Base-by-base conservation (phyloP, 768 basidiomycete species). In the Mycena alexandri region DNA sequence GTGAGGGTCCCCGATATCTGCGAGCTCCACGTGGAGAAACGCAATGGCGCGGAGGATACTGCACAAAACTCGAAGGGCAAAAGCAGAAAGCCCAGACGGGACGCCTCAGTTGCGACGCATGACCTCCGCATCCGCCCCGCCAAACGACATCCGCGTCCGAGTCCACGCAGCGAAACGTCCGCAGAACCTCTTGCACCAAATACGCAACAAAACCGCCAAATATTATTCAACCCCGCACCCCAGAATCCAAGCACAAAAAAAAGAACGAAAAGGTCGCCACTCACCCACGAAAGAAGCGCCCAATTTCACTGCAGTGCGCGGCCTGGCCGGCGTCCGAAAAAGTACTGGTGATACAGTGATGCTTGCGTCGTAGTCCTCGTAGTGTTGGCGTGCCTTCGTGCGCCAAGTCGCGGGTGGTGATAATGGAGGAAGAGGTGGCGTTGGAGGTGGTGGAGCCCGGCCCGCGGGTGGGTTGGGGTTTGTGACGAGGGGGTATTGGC, bases 151-250 rank as follows among this genome's bases (percentile, higher is more conserved):
- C 38, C 53, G 6, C 22, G n/a, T n/a, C n/a, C n/a, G n/a, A n/a
- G n/a, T n/a, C 34, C 38, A 42, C 54, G 22, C 22, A 55, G 41
- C 16, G 38, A 55, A 55, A 42, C 41, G 14, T 38, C 52, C 19
- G 55, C 55, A 43, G 41, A 43, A 56, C 55, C 55, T 44, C 55
- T 50, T 16, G 56, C 56, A 47, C 44, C 33, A 47, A 47, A 59
- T 21, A 59, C 36, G 57, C 57, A 59, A 59, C 29, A 59, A 44
- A 59, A 36, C 57, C 57, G 24, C 19, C 38, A 59, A 50, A 50
- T 50, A n/a, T n/a, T n/a, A n/a, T n/a, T n/a, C n/a, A n/a, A n/a
- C n/a, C 19, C 48, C 48, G 50, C 25, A 52, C 7, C 25, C 11
- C 50, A 47, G 25, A 52, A 52, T 52, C 50, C 25, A 52, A 52